phyloP scores from a whole-genome alignment of 1,139 yeast genomes.

The Diutina sp. region DNA sequence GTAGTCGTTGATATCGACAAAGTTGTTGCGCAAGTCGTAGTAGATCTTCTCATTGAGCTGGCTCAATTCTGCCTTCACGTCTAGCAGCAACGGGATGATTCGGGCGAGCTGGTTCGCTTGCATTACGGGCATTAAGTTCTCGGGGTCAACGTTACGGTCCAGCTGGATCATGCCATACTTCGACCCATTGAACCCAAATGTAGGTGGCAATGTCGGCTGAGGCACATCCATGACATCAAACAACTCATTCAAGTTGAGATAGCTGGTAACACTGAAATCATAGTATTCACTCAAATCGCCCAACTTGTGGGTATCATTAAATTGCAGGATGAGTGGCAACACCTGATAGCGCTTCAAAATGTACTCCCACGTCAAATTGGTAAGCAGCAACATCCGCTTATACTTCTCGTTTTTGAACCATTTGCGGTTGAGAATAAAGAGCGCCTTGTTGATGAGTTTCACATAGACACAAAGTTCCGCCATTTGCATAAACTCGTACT shows the following conservation, averaged over 20 bases:
- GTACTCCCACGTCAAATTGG: conserved; percentile 32
- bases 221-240: conserved; percentile 33
- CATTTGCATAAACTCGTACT: conserved; percentile 26
- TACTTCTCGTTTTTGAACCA: conserved; percentile 37
- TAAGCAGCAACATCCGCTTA: conserved; percentile 30
- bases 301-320: conserved; percentile 3
- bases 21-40: conserved; percentile 31
- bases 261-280: conserved; percentile 28
- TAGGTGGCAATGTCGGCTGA: conserved; percentile 15
- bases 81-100: neutral
- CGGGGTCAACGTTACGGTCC: neutral
- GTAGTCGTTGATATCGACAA: conserved; percentile 32
- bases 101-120: neutral
- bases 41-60: conserved; percentile 27
- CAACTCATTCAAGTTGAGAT: conserved; percentile 26
- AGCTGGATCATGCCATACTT: neutral
- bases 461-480: conserved; percentile 21
- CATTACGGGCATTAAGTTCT: neutral
- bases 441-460: conserved; percentile 28
- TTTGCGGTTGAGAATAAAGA: conserved; percentile 29
- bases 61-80: conserved; percentile 12
- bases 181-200: neutral
- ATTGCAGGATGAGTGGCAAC: conserved; percentile 15
- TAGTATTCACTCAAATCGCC: conserved; percentile 17
- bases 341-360: conserved; percentile 25